phyloP scores from a whole-genome alignment of 805 yeast species.

The Candida takata region DNA sequence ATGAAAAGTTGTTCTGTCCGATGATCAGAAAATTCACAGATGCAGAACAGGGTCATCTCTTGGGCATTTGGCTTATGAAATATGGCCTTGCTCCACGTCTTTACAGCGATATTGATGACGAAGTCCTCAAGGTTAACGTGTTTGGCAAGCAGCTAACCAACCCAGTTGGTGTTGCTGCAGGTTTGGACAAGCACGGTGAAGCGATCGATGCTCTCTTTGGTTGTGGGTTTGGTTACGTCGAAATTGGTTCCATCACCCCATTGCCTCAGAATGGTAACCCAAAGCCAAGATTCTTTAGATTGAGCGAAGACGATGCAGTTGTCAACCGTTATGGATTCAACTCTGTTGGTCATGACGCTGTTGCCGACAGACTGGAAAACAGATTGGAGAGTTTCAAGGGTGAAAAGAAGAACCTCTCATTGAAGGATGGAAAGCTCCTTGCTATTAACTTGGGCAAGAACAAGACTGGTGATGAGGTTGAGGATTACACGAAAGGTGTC shows the following conservation, averaged over 20 bases:
- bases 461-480: conserved; percentile 83
- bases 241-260: conserved; percentile 91
- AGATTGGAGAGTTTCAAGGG: conserved; percentile 41
- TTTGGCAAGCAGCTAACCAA: conserved; percentile 59
- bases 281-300: conserved; percentile 82
- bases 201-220: conserved; percentile 76
- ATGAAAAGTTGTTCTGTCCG: conserved; percentile 80
- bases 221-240: conserved; percentile 83
- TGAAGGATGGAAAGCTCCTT: conserved; percentile 57
- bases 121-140: conserved; percentile 48
- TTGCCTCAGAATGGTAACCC: conserved; percentile 93
- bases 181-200: conserved; percentile 90
- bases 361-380: conserved; percentile 56
- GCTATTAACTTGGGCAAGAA: conserved; percentile 90
- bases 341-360: conserved; percentile 78
- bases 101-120: conserved; percentile 45
- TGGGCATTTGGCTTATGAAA: conserved; percentile 67
- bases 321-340: conserved; percentile 94
- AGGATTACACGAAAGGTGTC: conserved; percentile 83
- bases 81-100: conserved; percentile 61
- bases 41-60: conserved; percentile 80
- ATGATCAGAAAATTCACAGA: conserved; percentile 58
- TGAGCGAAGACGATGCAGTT: conserved; percentile 81
- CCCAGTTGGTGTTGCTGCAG: conserved; percentile 94
- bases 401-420: conserved; percentile 34